phyloP scores from a whole-genome alignment of 305 asterid species.

The Salvia sclarea region DNA sequence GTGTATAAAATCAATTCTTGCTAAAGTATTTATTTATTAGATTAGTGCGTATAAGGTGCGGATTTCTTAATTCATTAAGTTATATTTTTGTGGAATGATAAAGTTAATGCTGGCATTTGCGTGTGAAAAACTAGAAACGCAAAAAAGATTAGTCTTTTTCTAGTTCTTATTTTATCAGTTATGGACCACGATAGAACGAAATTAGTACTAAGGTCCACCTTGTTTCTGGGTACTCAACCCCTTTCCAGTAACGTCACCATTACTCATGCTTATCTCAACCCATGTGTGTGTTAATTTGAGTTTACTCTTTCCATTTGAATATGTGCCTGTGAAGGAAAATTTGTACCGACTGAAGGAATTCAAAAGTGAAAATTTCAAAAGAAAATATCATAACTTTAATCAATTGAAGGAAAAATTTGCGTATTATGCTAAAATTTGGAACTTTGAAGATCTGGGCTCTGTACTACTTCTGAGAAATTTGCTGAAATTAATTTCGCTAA shows the following conservation, averaged over 20 bases:
- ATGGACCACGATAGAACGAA: conserved; percentile 24
- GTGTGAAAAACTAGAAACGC: conserved; percentile 1
- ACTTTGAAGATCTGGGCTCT: background rate
- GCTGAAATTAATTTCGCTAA: background rate
- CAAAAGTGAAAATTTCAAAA: background rate
- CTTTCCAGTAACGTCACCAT: conserved; percentile 22
- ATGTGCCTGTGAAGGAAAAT: background rate
- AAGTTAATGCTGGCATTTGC: background rate
- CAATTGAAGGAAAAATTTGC: background rate
- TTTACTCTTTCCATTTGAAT: background rate
- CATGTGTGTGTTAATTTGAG: background rate
- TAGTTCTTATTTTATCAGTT: background rate
- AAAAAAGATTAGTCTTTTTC: conserved; percentile 4
- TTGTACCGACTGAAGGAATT: background rate
- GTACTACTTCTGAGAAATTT: background rate
- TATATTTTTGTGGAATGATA: background rate
- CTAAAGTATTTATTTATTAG: background rate
- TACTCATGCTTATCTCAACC: conserved; percentile 28
- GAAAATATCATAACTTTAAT: background rate
- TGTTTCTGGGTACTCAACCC: background rate
- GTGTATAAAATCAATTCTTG: background rate
- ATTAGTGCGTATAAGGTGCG: background rate
- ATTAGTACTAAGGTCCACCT: conserved; percentile 21
- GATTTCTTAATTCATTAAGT: background rate
- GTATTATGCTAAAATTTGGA: background rate